Conservation (phyloP, 306 rosid species). For the Fagus sylvatica region DNA sequence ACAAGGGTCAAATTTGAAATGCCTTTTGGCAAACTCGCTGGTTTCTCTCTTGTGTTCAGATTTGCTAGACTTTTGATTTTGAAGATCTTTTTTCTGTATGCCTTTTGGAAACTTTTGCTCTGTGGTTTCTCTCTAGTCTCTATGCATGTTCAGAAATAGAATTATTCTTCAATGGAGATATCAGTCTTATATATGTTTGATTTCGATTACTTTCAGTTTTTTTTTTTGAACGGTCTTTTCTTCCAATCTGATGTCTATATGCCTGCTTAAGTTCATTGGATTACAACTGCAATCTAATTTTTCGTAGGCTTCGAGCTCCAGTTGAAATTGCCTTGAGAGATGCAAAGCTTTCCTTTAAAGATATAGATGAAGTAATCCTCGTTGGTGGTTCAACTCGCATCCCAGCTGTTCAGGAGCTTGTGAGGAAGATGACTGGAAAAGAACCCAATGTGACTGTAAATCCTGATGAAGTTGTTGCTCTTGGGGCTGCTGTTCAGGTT, state of each 20-base stretch:
- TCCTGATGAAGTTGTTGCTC: slow-evolving; percentile 97
- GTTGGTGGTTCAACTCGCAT: slow-evolving; percentile 96
- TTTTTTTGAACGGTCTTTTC: not conserved
- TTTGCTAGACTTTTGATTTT: too few relatives aligned
- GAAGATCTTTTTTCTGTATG: not conserved
- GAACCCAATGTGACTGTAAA: slow-evolving; percentile 90
- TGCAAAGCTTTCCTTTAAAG: slow-evolving; percentile 81
- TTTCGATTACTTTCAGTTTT: not conserved
- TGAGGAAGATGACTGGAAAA: slow-evolving; percentile 81
- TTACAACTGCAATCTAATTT: not conserved
- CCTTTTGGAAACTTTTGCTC: too few relatives aligned
- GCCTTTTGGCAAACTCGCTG: not conserved
- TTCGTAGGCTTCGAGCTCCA: slow-evolving; percentile 68
- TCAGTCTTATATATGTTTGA: not conserved
- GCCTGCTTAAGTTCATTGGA: not conserved
- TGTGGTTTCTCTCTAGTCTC: too few relatives aligned
- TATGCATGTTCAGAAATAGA: not conserved
- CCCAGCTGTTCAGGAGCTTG: slow-evolving; percentile 91
- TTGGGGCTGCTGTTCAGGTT: slow-evolving; percentile 97
- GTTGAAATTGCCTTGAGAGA: slow-evolving; percentile 88
- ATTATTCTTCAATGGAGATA: not conserved
- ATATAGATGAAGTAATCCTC: slow-evolving; percentile 87
- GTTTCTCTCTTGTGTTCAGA: not conserved
- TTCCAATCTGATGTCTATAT: not conserved
- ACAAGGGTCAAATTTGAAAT: slow-evolving; percentile 85